Conservation (phyloP, 1,284 basidiomycete species). For the Laetiporus sulphureus region DNA sequence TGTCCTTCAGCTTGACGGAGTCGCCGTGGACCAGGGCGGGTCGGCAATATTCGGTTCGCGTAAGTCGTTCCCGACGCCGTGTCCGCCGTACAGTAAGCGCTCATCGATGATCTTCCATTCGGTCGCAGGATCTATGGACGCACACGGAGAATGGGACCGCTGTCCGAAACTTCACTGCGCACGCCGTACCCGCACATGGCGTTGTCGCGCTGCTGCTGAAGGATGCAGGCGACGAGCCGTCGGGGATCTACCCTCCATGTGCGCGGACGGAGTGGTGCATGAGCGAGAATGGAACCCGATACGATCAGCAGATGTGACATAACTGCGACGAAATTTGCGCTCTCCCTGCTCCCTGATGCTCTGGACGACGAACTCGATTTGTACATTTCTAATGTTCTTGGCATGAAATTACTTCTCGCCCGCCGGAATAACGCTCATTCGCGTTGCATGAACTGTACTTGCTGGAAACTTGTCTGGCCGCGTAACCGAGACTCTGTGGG, state of each 20-base stretch:
- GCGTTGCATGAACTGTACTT: no score
- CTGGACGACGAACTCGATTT: no score
- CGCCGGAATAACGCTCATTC: no score
- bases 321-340: no score
- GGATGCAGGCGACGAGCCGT: constrained; percentile 63
- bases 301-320: no score
- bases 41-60: constrained; percentile 52
- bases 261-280: constrained; percentile 21
- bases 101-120: no score
- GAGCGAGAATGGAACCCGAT: constrained; percentile 20
- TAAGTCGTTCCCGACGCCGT: constrained; percentile 25
- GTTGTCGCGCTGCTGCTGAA: constrained; percentile 60
- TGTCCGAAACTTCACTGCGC: constrained; percentile 53
- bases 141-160: constrained; percentile 65
- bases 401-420: no score
- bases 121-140: constrained; percentile 55
- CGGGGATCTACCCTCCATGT: constrained; percentile 29
- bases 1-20: constrained; percentile 61
- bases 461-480: no score
- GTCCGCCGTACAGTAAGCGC: no score
- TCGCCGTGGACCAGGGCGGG: constrained; percentile 67
- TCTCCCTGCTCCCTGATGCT: no score
- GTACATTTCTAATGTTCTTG: no score
- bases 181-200: constrained; percentile 56
- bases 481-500: no score